Percentiles rank a stretch among this genome's conserved stretches.
Evolutionary conservation across 1,139 yeast genomes (phyloP).

Genomic region (Magnusiomyces ingens): DNA sequence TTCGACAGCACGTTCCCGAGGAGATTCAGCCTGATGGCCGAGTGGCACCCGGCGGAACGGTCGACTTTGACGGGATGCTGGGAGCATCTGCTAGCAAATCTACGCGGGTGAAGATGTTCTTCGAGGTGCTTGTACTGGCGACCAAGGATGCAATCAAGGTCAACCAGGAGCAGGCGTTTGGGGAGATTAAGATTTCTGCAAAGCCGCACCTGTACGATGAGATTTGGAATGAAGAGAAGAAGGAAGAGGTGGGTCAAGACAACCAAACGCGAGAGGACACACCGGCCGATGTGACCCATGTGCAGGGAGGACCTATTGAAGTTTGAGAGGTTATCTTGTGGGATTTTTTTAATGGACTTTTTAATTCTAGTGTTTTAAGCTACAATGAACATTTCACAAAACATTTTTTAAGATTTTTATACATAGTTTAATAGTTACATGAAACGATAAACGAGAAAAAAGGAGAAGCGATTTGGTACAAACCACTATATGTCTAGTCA

Average conservation of each 20-base stretch:
- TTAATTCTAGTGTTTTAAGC: too few species aligned
- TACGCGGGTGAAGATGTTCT: constrained; percentile 50
- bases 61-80: constrained; percentile 18
- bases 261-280: neutral
- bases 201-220: constrained; percentile 44
- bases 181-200: constrained; percentile 49
- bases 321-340: neutral
- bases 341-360: neutral
- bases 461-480: too few species aligned
- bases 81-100: constrained; percentile 15
- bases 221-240: constrained; percentile 14
- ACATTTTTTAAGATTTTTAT: too few species aligned
- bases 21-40: constrained; percentile 3
- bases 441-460: too few species aligned
- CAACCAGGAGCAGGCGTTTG: constrained; percentile 55
- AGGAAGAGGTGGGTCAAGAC: neutral
- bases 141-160: constrained; percentile 65
- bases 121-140: constrained; percentile 76
- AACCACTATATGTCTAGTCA: too few species aligned
- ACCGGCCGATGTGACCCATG: neutral
- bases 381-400: too few species aligned
- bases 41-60: constrained; percentile 1
- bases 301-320: neutral
- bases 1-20: constrained; percentile 32
- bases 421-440: too few species aligned